Base-by-base conservation (phyloP, 371 early-diverging fungal species). In the Apophysomyces trapeziformis region DNA sequence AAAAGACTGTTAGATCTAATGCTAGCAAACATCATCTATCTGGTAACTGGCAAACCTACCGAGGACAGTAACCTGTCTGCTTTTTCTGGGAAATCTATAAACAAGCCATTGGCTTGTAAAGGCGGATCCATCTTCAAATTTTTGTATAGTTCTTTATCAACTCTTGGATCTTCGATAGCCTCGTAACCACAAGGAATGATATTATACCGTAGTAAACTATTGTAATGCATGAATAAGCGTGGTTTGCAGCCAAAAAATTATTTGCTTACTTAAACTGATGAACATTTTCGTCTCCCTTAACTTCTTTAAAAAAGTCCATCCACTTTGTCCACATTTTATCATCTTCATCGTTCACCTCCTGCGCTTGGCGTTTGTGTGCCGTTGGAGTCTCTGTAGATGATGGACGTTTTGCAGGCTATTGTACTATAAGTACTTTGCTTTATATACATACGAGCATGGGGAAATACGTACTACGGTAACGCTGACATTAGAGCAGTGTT, bases 271-370 rank as follows among this genome's bases (percentile, higher is more conserved):
- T 45, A 16, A 11, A 12, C 45, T 45, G 7, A 1, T 45, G 45
- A 5, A 50, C 7, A 18, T 9, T 21, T 7, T 21, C 5, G 9
- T 18, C 50, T 50, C 21, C 50, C 50, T 45, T 45, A 5, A n/a
- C 50, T 7, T 8, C 9, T 21, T 50, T 50, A 9, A 50, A 50
- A 18, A 50, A 50, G 3, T 50, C 7, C 4, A 50, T 1, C 50
- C 50, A 18, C 46, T 46, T 50, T 18, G 50, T 21, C 50, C 50
- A 50, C 50, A 50, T 50, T 18, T 50, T 50, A 21, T 50, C 50
- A 50, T 50, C 50, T 4, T 50, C 50, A 6, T 50, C 50, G 21
- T 50, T 18, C 50, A 21, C 50, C 7, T 18, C 50, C n/a, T 7
- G 50, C n/a, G 21, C 21, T 4, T 3, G 50, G 6, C 50, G 50